These are phyloP conservation scores for Linnemannia exigua DNA, from an alignment of 192 early-diverging fungal genomes.

Conservation along the genomic window DNA sequence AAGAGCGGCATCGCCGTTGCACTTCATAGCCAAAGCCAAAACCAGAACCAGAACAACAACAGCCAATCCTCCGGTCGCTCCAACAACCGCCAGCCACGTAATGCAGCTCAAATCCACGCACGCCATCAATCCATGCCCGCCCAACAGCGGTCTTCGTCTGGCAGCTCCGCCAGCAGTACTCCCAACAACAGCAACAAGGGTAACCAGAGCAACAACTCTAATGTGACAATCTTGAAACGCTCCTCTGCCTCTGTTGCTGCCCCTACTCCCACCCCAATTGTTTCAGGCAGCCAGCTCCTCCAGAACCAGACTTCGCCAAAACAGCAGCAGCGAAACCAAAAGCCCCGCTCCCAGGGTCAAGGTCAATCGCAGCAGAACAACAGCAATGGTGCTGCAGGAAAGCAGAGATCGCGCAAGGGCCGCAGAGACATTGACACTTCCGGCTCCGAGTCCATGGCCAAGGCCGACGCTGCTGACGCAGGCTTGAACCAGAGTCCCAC, in stretches of 20 bases:
- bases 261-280: not conserved
- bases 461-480: slow-evolving; percentile 35
- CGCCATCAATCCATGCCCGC: slow-evolving; percentile 41
- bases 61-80: not conserved
- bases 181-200: not conserved
- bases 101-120: slow-evolving; percentile 20
- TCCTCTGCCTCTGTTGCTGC: slow-evolving; percentile 21
- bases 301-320: not conserved
- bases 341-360: slow-evolving; percentile 9
- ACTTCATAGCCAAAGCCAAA: slow-evolving; percentile 25
- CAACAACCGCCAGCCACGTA: slow-evolving; percentile 20
- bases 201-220: slow-evolving; percentile 2
- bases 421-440: slow-evolving; percentile 60
- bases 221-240: slow-evolving; percentile 17
- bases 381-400: not conserved
- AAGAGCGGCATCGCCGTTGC: slow-evolving; percentile 31
- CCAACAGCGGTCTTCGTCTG: slow-evolving; percentile 17
- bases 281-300: slow-evolving; percentile 13
- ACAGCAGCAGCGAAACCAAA: slow-evolving; percentile 23
- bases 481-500: slow-evolving; percentile 28
- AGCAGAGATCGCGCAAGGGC: slow-evolving; percentile 28
- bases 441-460: slow-evolving; percentile 46
- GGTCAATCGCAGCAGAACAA: slow-evolving; percentile 18
- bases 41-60: slow-evolving; percentile 5
- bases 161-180: slow-evolving; percentile 5